These are phyloP conservation scores for Herpomyces periplanetae DNA, from an alignment of 2,329 filamentous ascomycete species.

Conservation along the genomic window DNA sequence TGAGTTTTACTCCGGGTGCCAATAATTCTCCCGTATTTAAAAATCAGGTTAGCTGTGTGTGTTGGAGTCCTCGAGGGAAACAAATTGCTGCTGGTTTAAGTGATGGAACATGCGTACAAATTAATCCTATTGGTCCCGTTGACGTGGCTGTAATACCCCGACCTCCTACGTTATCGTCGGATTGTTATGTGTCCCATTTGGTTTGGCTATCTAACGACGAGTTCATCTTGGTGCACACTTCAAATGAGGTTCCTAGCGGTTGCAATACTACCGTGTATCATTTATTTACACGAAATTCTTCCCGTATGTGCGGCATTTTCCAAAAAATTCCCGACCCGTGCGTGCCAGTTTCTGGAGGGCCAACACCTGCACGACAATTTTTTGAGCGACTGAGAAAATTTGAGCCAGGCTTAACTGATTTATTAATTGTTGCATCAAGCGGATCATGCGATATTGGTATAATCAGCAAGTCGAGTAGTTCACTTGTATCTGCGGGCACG, in stretches of 20 bases:
- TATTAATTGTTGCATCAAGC: slow-evolving; percentile 45
- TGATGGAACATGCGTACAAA: slow-evolving; percentile 39
- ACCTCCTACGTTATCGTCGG: slow-evolving; percentile 13
- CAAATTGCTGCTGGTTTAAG: slow-evolving; percentile 54
- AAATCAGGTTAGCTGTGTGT: slow-evolving; percentile 34
- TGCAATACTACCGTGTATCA: slow-evolving; percentile 28
- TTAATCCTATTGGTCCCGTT: slow-evolving; percentile 36
- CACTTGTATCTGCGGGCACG: slow-evolving; percentile 19
- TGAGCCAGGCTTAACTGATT: slow-evolving; percentile 35
- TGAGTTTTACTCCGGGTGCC: slow-evolving; percentile 15
- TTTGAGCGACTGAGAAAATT: slow-evolving; percentile 39
- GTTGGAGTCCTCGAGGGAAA: slow-evolving; percentile 77
- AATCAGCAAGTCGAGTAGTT: slow-evolving; percentile 29
- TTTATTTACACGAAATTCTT: slow-evolving; percentile 26
- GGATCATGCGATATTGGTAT: slow-evolving; percentile 39
- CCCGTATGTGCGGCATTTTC: slow-evolving; percentile 20
- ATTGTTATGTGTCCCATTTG: slow-evolving; percentile 22
- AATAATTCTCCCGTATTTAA: slow-evolving; percentile 23
- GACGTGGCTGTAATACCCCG: slow-evolving; percentile 45
- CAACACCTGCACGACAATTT: slow-evolving; percentile 30
- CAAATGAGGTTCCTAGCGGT: too few species aligned
- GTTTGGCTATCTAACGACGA: slow-evolving; percentile 60
- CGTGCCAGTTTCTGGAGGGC: slow-evolving; percentile 23
- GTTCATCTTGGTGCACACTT: slow-evolving; percentile 41
- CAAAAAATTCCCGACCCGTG: slow-evolving; percentile 37